These are phyloP conservation scores for Metschnikowia bowlesiae DNA, from an alignment of 805 yeast species.

Conservation along the genomic window DNA sequence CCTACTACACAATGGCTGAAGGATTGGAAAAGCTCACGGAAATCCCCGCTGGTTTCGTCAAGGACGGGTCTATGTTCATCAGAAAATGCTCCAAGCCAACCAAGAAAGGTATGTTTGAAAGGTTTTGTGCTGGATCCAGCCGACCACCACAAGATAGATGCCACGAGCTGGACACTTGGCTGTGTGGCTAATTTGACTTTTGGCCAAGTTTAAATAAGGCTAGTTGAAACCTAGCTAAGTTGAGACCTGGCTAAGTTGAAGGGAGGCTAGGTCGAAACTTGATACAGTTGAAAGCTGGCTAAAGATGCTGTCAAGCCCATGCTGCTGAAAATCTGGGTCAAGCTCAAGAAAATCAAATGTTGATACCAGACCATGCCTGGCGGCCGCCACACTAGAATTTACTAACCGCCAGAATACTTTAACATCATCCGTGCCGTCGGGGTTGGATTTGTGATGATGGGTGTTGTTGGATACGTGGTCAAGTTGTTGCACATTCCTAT, in stretches of 20 bases:
- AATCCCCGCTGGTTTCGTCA: constrained; percentile 85
- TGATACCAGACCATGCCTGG: too few species aligned
- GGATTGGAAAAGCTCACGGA: constrained; percentile 75
- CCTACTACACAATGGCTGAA: constrained; percentile 39
- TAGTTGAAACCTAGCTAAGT: too few species aligned
- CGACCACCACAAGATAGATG: too few species aligned
- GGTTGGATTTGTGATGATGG: constrained; percentile 95
- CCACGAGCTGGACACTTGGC: background rate
- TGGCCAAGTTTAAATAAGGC: background rate
- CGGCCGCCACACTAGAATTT: background rate
- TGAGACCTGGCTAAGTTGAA: too few species aligned
- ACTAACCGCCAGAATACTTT: constrained; percentile 60
- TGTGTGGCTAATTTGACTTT: background rate
- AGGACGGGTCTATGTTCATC: constrained; percentile 85
- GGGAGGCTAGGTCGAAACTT: too few species aligned
- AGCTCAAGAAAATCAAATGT: too few species aligned
- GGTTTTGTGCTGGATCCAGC: background rate
- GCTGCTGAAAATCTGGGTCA: too few species aligned
- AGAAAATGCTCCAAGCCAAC: constrained; percentile 92
- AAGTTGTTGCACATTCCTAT: constrained; percentile 93
- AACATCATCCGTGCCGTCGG: constrained; percentile 94
- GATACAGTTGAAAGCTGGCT: too few species aligned
- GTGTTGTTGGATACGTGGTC: constrained; percentile 93
- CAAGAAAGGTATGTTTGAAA: constrained; percentile 56
- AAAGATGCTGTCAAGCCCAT: too few species aligned